These are phyloP conservation scores for Trametes meyenii DNA, from an alignment of 768 basidiomycete genomes.

Conservation along the genomic window DNA sequence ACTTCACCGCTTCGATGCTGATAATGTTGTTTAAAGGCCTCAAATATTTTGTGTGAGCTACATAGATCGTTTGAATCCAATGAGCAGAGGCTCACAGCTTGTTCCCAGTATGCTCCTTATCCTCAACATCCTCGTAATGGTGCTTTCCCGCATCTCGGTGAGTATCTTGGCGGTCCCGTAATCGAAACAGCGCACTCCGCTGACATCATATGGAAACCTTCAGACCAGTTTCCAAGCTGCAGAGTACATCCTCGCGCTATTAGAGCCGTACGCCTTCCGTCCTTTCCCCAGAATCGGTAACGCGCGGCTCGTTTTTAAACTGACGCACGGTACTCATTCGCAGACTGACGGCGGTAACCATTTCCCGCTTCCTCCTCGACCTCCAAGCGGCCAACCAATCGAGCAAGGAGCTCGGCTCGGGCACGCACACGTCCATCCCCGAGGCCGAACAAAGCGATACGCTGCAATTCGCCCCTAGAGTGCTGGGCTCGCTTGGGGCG, in stretches of 20 bases:
- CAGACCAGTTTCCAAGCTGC: neutral
- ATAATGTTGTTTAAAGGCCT: neutral
- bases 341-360: neutral
- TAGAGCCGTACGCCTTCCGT: neutral
- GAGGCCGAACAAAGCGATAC: neutral
- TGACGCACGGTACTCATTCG: neutral
- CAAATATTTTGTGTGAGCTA: neutral
- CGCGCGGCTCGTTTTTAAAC: neutral
- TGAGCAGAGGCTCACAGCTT: neutral
- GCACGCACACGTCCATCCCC: neutral
- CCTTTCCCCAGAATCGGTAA: too few species aligned
- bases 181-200: neutral
- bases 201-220: neutral
- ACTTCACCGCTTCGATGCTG: neutral
- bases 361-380: constrained; percentile 3
- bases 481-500: neutral
- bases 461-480: neutral
- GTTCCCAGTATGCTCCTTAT: neutral
- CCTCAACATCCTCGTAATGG: neutral
- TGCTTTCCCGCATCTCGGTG: neutral
- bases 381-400: neutral
- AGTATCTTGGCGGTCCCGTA: too few species aligned
- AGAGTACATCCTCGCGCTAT: neutral
- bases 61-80: neutral
- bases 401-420: neutral